Percentiles rank a stretch among this genome's conserved stretches.
Conservation (phyloP, 1,139 yeast species). For the Yamadazyma blattariae region DNA sequence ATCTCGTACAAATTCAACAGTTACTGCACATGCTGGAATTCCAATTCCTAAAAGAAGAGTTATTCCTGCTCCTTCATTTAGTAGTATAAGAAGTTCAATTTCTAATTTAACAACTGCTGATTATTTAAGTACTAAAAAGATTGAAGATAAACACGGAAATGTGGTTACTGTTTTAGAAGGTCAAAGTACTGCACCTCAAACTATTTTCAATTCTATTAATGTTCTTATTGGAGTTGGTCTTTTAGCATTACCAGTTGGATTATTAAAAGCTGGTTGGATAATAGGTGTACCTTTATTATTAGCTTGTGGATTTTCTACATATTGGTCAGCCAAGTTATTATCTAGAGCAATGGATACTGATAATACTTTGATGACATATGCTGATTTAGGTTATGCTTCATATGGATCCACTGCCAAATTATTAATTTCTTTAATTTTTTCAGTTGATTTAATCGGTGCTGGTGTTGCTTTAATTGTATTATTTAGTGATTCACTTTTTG, state of each 20-base stretch:
- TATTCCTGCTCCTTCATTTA: slow-evolving; percentile 32
- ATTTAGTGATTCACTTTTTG: slow-evolving; percentile 52
- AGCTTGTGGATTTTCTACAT: slow-evolving; percentile 40
- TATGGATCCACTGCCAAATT: slow-evolving; percentile 49
- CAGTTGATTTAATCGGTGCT: slow-evolving; percentile 52
- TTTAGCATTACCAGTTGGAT: slow-evolving; percentile 48
- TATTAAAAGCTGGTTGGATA: slow-evolving; percentile 47
- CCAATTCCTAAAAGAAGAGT: slow-evolving; percentile 22
- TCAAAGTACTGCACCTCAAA: slow-evolving; percentile 62
- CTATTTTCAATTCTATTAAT: slow-evolving; percentile 46
- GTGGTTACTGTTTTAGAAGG: slow-evolving; percentile 75
- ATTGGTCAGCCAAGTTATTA: slow-evolving; percentile 44
- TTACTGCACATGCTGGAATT: slow-evolving; percentile 15
- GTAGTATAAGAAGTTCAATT: slow-evolving; percentile 33
- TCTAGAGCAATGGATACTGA: slow-evolving; percentile 63
- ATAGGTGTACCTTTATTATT: slow-evolving; percentile 38
- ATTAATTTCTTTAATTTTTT: slow-evolving; percentile 38
- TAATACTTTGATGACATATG: slow-evolving; percentile 77
- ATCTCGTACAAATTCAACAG: slow-evolving; percentile 30
- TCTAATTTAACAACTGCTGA: slow-evolving; percentile 46
- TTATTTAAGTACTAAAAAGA: slow-evolving; percentile 57
- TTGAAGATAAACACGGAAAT: slow-evolving; percentile 73
- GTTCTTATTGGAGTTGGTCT: slow-evolving; percentile 50
- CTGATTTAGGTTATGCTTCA: slow-evolving; percentile 80
- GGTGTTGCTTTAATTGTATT: slow-evolving; percentile 55